Base-by-base conservation (phyloP, 352 stramenopile genomes). In the Phytophthora constricta region DNA sequence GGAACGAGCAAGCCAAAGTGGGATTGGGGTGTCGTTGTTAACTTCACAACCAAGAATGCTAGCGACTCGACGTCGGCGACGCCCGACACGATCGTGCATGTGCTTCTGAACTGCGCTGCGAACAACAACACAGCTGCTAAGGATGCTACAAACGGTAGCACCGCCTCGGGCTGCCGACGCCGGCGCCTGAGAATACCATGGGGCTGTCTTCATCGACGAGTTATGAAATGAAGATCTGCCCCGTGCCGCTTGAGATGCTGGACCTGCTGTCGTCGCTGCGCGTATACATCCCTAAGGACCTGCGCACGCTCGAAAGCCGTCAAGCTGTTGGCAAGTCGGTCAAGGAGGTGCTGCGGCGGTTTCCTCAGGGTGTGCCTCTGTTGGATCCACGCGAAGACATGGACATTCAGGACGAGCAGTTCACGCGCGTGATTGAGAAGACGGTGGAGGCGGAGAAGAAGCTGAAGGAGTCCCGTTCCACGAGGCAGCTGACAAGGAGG, bases 381-480 rank as follows among this genome's bases (percentile, higher is more conserved):
- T 66, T 99, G 11, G 96, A 99, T 65, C 96, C 96, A 19, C 80
- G 98, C 23, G 89, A 97, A 57, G 97, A 99, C 71, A 93, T 99
- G 70, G 88, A 97, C 58, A 98, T 99, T 47, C 82, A 95, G 48
- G 90, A 96, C 62, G 79, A 90, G 19, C 85, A 92, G 27, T 98
- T 99, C 51, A 82, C 87, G 7, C 96, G 88, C 9, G 75, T 99
- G 33, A 84, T 98, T 42, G 77, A 90, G n/a, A 90, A 89, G 69
- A 87, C 89, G 17, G 58, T 76, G 1, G 84, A 94, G n/a, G 72
- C 90, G 0, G 77, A 96, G 51, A 79, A 79, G 26, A 89, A 94
- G 51, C 68, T 98, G 2, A 77, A 79, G 55, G 79, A 58, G 16
- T 85, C 80, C 47, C 65, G n/a, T 91, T 97, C 58, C 84, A 96